Evolutionary conservation across 2,329 filamentous ascomycete genomes (phyloP).

Genomic region (Madurella fahalii): DNA sequence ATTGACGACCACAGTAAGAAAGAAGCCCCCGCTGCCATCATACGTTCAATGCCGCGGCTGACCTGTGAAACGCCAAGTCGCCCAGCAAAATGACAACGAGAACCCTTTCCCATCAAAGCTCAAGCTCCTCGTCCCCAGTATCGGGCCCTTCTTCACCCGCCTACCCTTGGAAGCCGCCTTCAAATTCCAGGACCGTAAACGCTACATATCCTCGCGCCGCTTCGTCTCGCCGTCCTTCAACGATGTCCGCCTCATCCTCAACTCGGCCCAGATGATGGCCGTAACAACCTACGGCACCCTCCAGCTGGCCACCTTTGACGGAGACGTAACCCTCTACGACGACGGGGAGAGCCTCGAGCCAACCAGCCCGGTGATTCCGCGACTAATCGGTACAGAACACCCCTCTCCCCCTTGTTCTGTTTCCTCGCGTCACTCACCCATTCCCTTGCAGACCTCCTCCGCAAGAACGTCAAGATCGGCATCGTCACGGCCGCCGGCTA

Average conservation of each 20-base stretch:
- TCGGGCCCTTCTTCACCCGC: slow-evolving; percentile 91
- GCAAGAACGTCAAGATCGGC: slow-evolving; percentile 75
- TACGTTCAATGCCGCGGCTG: neutral
- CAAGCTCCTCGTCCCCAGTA: slow-evolving; percentile 82
- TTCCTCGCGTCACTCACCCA: neutral
- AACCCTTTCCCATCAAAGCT: slow-evolving; percentile 77
- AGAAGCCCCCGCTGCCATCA: neutral
- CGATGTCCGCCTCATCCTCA: slow-evolving; percentile 86
- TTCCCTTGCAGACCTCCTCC: slow-evolving; percentile 58
- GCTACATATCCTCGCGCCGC: slow-evolving; percentile 83
- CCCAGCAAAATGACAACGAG: slow-evolving; percentile 58
- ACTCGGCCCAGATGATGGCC: slow-evolving; percentile 91
- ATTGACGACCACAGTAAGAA: slow-evolving; percentile 81
- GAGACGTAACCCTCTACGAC: slow-evolving; percentile 93
- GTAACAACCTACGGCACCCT: slow-evolving; percentile 70
- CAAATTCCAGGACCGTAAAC: slow-evolving; percentile 78
- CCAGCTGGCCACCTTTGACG: slow-evolving; percentile 91
- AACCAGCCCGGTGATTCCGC: slow-evolving; percentile 70
- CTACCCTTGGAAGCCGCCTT: slow-evolving; percentile 86
- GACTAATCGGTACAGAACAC: slow-evolving; percentile 43
- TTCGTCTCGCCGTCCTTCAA: slow-evolving; percentile 98
- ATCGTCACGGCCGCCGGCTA: slow-evolving; percentile 98
- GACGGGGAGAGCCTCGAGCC: slow-evolving; percentile 77
- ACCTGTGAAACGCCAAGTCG: slow-evolving; percentile 46
- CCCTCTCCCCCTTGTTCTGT: slow-evolving; percentile 25